Evolutionary conservation across 176 grass and related monocot species (phyloP).

Genomic region (Puya raimondii): DNA sequence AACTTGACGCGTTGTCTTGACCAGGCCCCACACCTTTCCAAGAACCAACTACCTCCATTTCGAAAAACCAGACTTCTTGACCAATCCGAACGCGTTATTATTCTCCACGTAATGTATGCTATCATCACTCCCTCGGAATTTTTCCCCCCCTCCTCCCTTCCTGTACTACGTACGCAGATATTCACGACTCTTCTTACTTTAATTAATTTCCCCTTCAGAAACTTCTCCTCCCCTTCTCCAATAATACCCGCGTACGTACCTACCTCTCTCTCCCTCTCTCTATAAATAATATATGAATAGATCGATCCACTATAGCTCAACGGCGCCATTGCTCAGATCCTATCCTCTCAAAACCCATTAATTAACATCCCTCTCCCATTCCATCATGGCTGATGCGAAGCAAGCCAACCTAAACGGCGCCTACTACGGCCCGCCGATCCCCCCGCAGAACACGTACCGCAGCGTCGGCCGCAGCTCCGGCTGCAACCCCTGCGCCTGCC

Average conservation of each 20-base stretch:
- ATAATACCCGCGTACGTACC: not conserved
- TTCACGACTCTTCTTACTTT: not conserved
- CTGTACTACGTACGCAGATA: no score
- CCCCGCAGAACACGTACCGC: constrained; percentile 5
- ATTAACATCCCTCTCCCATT: no score
- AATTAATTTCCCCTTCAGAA: not conserved
- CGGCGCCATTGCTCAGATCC: not conserved
- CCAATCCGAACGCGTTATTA: no score
- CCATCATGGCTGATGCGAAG: constrained; percentile 17
- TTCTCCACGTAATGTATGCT: no score
- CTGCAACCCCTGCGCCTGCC: constrained; percentile 11
- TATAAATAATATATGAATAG: not conserved
- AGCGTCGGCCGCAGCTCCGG: constrained; percentile 9
- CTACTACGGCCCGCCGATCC: constrained; percentile 20
- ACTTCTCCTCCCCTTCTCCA: not conserved
- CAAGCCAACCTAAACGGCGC: constrained; percentile 8
- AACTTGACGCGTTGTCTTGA: no score
- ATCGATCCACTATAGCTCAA: not conserved
- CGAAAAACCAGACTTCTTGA: no score
- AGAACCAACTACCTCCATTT: no score
- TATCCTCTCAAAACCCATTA: not conserved
- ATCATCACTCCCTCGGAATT: no score
- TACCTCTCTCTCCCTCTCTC: not conserved
- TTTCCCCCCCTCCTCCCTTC: no score
- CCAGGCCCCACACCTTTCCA: no score